Conservation (phyloP, 1,284 basidiomycete genomes). For the Coniferiporia sulphurascens region DNA sequence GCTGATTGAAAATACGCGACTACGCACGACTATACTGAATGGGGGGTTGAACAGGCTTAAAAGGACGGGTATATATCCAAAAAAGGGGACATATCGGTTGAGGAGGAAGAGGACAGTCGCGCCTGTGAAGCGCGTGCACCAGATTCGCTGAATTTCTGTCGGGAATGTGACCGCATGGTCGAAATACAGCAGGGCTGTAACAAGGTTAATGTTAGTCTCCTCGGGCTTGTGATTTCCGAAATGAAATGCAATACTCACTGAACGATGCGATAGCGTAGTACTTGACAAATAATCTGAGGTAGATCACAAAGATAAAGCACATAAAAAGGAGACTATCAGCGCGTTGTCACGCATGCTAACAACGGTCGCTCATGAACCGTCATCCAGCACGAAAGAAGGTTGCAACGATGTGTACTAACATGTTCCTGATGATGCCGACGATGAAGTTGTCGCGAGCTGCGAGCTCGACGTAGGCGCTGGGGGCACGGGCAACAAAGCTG, state of each 20-base stretch:
- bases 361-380: neutral
- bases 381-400: neutral
- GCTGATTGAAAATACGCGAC: neutral
- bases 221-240: neutral
- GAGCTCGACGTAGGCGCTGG: neutral
- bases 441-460: conserved; percentile 5
- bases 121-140: conserved; percentile 13
- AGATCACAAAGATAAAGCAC: neutral
- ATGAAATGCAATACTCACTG: conserved; percentile 6
- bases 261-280: conserved; percentile 16
- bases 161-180: conserved; percentile 15
- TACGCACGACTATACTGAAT: conserved; percentile 12
- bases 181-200: conserved; percentile 14
- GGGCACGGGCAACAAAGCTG: conserved; percentile 3
- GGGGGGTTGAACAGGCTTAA: conserved; percentile 13
- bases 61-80: conserved; percentile 15
- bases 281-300: conserved; percentile 14
- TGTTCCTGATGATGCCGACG: conserved; percentile 2
- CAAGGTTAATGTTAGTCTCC: neutral
- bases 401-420: conserved; percentile 4
- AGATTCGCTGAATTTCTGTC: conserved; percentile 13
- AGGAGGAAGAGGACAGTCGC: conserved; percentile 15
- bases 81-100: conserved; percentile 16
- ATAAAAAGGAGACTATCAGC: neutral
- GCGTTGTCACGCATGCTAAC: neutral